phyloP scores from a whole-genome alignment of 1,284 basidiomycete species.

The Takashimella koratensis region DNA sequence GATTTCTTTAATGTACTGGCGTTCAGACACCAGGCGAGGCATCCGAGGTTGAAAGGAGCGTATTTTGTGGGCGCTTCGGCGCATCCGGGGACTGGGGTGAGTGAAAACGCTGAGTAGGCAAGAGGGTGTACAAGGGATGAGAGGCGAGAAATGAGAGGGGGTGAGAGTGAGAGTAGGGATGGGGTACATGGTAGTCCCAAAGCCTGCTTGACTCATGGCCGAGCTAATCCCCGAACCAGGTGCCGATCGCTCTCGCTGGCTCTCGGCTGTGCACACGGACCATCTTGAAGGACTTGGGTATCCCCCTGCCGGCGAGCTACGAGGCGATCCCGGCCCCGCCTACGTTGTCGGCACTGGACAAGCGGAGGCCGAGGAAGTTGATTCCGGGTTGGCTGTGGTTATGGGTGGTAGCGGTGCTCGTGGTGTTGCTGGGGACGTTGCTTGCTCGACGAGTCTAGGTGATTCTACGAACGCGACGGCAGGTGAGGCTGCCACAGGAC shows the following conservation, averaged over 20 bases:
- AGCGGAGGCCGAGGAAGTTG: too few relatives aligned
- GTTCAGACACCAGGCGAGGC: conserved; percentile 38
- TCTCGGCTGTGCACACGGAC: conserved; percentile 34
- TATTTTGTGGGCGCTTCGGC: conserved; percentile 46
- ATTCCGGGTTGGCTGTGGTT: too few relatives aligned
- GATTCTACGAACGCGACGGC: too few relatives aligned
- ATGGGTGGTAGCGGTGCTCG: too few relatives aligned
- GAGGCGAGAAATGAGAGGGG: not conserved
- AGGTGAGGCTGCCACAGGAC: too few relatives aligned
- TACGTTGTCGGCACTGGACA: not conserved
- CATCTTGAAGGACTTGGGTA: conserved; percentile 23
- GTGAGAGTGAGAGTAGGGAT: too few relatives aligned
- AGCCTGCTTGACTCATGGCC: conserved; percentile 3
- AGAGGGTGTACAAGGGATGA: too few relatives aligned
- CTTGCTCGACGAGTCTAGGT: too few relatives aligned
- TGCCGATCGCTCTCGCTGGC: conserved; percentile 43
- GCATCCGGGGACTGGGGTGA: conserved; percentile 41
- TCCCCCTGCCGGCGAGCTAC: conserved; percentile 24
- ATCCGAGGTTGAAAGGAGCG: conserved; percentile 29
- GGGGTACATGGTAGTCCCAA: too few relatives aligned
- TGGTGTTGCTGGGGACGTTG: too few relatives aligned
- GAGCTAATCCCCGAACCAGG: conserved; percentile 12
- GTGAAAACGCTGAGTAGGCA: too few relatives aligned
- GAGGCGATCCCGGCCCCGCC: not conserved
- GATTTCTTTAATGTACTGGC: conserved; percentile 46